Evolutionary conservation across 2,329 filamentous ascomycete species (phyloP).

Genomic region (Dendryphion nanum): DNA sequence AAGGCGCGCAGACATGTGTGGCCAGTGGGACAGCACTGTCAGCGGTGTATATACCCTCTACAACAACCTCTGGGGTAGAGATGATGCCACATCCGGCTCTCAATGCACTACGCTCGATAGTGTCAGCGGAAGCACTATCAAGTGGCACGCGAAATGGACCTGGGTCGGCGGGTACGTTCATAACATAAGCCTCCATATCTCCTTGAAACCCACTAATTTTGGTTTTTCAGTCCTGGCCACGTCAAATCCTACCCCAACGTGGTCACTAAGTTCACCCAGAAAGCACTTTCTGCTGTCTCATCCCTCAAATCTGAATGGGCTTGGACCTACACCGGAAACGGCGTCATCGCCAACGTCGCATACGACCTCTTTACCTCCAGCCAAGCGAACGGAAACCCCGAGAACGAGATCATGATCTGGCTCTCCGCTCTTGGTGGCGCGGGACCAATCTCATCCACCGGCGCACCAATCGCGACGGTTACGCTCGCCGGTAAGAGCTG

Average conservation of each 20-base stretch:
- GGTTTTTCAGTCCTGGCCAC: conserved; percentile 17
- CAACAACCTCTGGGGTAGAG: conserved; percentile 47
- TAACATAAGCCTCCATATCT: neutral
- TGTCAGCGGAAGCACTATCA: conserved; percentile 36
- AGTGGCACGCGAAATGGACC: conserved; percentile 47
- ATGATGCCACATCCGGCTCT: conserved; percentile 41
- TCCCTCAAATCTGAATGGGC: conserved; percentile 47
- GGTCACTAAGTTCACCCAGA: conserved; percentile 34
- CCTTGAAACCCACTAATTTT: neutral
- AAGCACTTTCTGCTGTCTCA: conserved; percentile 35
- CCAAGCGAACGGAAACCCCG: conserved; percentile 44
- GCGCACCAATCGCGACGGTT: conserved; percentile 53
- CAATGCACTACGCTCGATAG: conserved; percentile 48
- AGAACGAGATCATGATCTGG: conserved; percentile 69
- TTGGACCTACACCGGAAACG: conserved; percentile 51
- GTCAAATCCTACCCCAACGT: conserved; percentile 48
- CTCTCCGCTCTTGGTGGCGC: conserved; percentile 57
- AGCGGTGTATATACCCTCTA: conserved; percentile 34
- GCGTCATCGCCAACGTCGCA: conserved; percentile 57
- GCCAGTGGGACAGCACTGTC: conserved; percentile 27
- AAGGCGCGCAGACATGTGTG: conserved; percentile 34
- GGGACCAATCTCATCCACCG: conserved; percentile 59
- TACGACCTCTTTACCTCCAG: conserved; percentile 62
- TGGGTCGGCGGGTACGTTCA: conserved; percentile 41
- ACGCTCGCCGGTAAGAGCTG: conserved; percentile 56